A percentile compares a stretch with the other conserved stretches of the same genome.
These are phyloP conservation scores for Russula lepida DNA, from an alignment of 768 basidiomycete genomes.

Conservation along the genomic window DNA sequence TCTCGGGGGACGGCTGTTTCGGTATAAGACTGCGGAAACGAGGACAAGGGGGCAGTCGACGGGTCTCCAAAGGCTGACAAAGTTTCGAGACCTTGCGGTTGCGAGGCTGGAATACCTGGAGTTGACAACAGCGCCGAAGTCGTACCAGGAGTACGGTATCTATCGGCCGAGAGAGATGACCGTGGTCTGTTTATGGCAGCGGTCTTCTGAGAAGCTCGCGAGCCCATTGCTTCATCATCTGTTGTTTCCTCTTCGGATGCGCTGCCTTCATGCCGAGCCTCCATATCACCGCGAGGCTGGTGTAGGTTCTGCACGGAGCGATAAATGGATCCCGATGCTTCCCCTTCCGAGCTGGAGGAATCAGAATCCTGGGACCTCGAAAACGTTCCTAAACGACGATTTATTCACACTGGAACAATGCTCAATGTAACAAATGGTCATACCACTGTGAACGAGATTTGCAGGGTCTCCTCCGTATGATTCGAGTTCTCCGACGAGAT, in stretches of 20 bases:
- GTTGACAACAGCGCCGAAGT: constrained; percentile 51
- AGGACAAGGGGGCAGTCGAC: constrained; percentile 32
- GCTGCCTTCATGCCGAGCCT: constrained; percentile 21
- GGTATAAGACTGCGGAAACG: constrained; percentile 30
- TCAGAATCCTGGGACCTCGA: constrained; percentile 48
- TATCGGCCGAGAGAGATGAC: constrained; percentile 69
- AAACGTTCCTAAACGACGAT: constrained; percentile 28
- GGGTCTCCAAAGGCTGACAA: constrained; percentile 61
- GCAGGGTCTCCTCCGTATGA: constrained; percentile 63
- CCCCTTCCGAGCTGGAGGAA: constrained; percentile 51
- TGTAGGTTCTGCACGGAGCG: constrained; percentile 11
- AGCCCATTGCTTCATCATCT: constrained; percentile 18
- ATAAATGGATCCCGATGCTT: constrained; percentile 20
- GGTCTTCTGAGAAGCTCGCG: constrained; percentile 22
- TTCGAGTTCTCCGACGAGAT: constrained; percentile 69
- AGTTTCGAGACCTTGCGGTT: constrained; percentile 62
- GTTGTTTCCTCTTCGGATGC: constrained; percentile 19
- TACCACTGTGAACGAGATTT: constrained; percentile 61
- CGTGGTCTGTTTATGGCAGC: constrained; percentile 44
- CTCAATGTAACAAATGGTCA: constrained; percentile 16
- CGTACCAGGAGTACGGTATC: constrained; percentile 71
- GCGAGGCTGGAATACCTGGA: constrained; percentile 48
- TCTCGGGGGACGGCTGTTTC: constrained; percentile 15
- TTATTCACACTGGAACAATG: not conserved
- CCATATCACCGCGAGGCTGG: constrained; percentile 8